Conservation (phyloP, 495 filamentous ascomycete species). For the Trichoderma erinaceum region DNA sequence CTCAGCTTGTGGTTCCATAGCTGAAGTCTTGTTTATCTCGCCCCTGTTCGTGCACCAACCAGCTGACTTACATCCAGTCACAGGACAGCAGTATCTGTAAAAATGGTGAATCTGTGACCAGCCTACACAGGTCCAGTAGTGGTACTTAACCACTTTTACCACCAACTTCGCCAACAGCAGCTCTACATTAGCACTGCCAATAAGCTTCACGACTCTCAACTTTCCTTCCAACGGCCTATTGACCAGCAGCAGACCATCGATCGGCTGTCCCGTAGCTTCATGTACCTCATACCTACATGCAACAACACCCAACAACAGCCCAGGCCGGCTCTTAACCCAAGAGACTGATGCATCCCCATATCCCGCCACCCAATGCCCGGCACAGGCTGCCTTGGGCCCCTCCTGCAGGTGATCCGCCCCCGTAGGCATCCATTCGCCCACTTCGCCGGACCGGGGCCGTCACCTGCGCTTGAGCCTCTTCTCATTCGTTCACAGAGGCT, state of each 20-base stretch:
- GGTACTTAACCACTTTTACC: neutral
- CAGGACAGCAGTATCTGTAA: neutral
- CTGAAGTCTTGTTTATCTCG: neutral
- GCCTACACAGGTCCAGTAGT: neutral
- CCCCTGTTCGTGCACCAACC: neutral
- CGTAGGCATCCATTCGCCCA: neutral
- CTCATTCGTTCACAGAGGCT: neutral
- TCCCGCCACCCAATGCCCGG: neutral
- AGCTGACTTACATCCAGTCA: neutral
- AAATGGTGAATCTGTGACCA: neutral
- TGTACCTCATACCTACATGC: neutral
- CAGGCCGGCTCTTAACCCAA: neutral
- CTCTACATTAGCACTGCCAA: too few species aligned
- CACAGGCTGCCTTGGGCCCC: neutral
- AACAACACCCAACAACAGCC: too few species aligned
- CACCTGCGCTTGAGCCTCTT: neutral
- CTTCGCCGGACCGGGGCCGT: neutral
- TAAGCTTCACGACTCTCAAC: too few species aligned
- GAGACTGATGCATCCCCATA: neutral
- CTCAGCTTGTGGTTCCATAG: neutral
- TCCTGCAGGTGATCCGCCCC: constrained; percentile 4
- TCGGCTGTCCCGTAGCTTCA: neutral
- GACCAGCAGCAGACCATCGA: neutral
- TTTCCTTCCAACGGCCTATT: neutral
- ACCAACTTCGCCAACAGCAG: too few species aligned